phyloP scores from a whole-genome alignment of 139 green algal species.

The Closterium sp. region DNA sequence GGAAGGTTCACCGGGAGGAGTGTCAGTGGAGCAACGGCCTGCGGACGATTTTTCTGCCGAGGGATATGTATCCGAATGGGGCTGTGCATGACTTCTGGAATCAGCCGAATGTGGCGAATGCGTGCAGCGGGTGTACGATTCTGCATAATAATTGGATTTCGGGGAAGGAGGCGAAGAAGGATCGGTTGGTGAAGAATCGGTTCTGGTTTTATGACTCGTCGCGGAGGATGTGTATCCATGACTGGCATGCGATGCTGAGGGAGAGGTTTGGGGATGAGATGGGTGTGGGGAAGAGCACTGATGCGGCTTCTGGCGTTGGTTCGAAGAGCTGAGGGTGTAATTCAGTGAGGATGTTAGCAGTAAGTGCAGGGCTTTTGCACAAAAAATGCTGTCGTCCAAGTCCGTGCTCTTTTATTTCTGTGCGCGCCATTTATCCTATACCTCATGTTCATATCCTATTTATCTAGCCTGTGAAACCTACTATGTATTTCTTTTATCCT shows the following conservation, averaged over 20 bases:
- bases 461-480: too few relatives aligned
- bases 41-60: slow-evolving; percentile 30
- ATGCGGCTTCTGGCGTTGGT: neutral
- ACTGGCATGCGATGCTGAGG: slow-evolving; percentile 9
- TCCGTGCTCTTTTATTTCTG: too few relatives aligned
- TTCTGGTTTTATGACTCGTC: slow-evolving; percentile 29
- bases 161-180: slow-evolving; percentile 34
- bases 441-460: too few relatives aligned
- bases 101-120: neutral
- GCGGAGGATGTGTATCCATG: slow-evolving; percentile 12
- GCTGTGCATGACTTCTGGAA: slow-evolving; percentile 38
- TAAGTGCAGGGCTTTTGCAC: too few relatives aligned
- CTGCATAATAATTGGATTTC: slow-evolving; percentile 32
- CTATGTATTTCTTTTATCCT: too few relatives aligned
- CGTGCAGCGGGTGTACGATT: slow-evolving; percentile 28
- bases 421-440: too few relatives aligned
- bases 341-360: too few relatives aligned
- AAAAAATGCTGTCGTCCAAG: too few relatives aligned
- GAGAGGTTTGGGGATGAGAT: neutral
- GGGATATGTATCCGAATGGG: slow-evolving; percentile 30
- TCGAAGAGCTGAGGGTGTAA: neutral
- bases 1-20: slow-evolving; percentile 22
- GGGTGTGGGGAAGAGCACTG: neutral
- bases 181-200: slow-evolving; percentile 15
- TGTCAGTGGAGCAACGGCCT: slow-evolving; percentile 34